phyloP scores from a whole-genome alignment of 129 eudicot genomes.

The Saussurea involucrata region DNA sequence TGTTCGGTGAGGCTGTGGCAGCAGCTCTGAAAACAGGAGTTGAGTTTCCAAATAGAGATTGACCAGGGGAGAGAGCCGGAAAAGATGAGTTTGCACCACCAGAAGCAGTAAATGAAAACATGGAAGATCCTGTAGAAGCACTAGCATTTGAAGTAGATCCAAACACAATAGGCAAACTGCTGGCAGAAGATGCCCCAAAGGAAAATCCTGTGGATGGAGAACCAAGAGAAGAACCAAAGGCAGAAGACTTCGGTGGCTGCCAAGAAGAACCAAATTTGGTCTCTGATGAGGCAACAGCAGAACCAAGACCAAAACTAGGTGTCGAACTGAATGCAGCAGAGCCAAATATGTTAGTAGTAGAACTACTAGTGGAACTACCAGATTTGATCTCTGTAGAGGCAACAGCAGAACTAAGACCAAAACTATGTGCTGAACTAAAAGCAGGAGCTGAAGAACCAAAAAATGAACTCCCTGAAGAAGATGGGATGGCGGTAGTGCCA shows the following conservation, averaged over 20 bases:
- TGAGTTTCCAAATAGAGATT: constrained; percentile 40
- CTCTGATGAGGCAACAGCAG: not conserved
- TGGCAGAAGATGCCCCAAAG: constrained; percentile 47
- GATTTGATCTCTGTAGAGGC: constrained; percentile 17
- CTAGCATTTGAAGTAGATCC: constrained; percentile 32
- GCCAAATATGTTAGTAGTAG: constrained; percentile 40
- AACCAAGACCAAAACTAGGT: constrained; percentile 1
- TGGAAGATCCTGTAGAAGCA: constrained; percentile 46
- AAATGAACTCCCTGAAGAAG: constrained; percentile 25
- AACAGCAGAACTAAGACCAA: constrained; percentile 17
- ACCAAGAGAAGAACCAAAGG: constrained; percentile 21
- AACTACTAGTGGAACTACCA: constrained; percentile 23
- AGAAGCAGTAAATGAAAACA: constrained; percentile 43
- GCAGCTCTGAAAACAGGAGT: constrained; percentile 28
- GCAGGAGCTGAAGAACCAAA: constrained; percentile 34
- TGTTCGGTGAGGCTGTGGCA: constrained; percentile 27
- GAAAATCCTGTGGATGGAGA: constrained; percentile 40
- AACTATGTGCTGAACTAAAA: constrained; percentile 26
- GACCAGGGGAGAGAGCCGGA: constrained; percentile 27
- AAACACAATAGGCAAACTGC: constrained; percentile 36
- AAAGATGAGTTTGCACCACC: constrained; percentile 31
- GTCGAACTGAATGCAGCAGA: constrained; percentile 21
- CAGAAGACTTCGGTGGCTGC: constrained; percentile 5
- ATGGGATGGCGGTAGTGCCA: constrained; percentile 31
- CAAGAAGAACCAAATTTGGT: not conserved